Conservation (phyloP, 192 early-diverging fungal genomes). For the Coemansia nantahalensis region DNA sequence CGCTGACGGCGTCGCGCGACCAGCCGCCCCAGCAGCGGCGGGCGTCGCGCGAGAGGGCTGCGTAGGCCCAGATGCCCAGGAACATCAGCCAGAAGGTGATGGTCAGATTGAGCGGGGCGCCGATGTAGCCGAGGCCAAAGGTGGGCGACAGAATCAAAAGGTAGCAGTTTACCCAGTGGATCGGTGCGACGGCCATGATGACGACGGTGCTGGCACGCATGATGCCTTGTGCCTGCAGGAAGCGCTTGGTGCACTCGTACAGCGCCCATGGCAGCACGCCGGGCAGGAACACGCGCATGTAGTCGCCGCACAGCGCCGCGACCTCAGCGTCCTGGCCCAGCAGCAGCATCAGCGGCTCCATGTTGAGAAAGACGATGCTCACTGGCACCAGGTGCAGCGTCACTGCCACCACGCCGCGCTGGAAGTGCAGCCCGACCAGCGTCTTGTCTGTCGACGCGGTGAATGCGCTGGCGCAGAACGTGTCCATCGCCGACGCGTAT, state of each 20-base stretch:
- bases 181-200: constrained; percentile 63
- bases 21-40: constrained; percentile 80
- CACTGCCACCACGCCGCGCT: constrained; percentile 77
- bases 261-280: constrained; percentile 77
- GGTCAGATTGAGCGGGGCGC: constrained; percentile 74
- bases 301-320: constrained; percentile 58
- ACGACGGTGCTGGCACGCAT: constrained; percentile 81
- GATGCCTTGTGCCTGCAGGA: constrained; percentile 77
- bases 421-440: constrained; percentile 65
- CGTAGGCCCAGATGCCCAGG: constrained; percentile 65
- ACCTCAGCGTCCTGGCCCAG: constrained; percentile 74
- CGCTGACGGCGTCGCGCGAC: constrained; percentile 63
- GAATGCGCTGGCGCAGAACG: constrained; percentile 66
- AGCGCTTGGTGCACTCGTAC: constrained; percentile 80
- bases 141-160: constrained; percentile 68
- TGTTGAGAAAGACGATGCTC: constrained; percentile 66
- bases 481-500: constrained; percentile 68
- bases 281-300: constrained; percentile 61
- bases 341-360: constrained; percentile 67
- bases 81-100: constrained; percentile 75
- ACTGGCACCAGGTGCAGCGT: constrained; percentile 71
- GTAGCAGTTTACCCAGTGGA: constrained; percentile 79
- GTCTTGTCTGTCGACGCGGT: constrained; percentile 62
- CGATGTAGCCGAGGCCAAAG: constrained; percentile 70
- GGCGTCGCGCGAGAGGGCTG: constrained; percentile 55